Conservation (phyloP, 2,329 filamentous ascomycete species). For the Chalara sp. region DNA sequence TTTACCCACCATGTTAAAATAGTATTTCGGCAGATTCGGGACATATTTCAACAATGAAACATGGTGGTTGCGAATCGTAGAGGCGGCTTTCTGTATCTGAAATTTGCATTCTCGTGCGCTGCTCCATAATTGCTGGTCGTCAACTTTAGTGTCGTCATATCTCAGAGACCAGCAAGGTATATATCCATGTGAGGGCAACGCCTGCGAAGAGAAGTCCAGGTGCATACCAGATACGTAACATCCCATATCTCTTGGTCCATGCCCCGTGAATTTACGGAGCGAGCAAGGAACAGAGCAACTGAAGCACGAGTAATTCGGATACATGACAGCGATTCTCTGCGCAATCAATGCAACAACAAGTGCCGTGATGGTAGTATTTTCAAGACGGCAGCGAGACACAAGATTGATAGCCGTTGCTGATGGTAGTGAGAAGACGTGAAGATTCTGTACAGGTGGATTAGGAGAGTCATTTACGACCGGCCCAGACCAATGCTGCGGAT, state of each 20-base stretch:
- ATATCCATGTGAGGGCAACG: conserved; percentile 7
- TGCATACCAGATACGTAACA: conserved; percentile 5
- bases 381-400: conserved; percentile 10
- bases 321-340: conserved; percentile 9
- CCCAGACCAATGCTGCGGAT: conserved; percentile 8
- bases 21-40: conserved; percentile 39
- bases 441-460: conserved; percentile 2
- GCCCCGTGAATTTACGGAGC: background rate
- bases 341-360: conserved; percentile 12
- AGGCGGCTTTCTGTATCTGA: conserved; percentile 30
- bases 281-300: conserved; percentile 8
- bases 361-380: conserved; percentile 14
- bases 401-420: conserved; percentile 4
- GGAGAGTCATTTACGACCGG: conserved; percentile 5
- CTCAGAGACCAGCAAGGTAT: background rate
- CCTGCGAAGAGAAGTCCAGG: conserved; percentile 9
- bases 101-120: background rate
- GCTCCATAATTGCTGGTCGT: background rate
- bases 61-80: conserved; percentile 37
- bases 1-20: conserved; percentile 35
- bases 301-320: conserved; percentile 11
- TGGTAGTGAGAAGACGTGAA: conserved; percentile 7
- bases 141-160: background rate
- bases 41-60: conserved; percentile 34
- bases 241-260: conserved; percentile 9